These are phyloP conservation scores for Nectriaceae sp. DNA, from an alignment of 2,329 filamentous ascomycete genomes.

Conservation along the genomic window DNA sequence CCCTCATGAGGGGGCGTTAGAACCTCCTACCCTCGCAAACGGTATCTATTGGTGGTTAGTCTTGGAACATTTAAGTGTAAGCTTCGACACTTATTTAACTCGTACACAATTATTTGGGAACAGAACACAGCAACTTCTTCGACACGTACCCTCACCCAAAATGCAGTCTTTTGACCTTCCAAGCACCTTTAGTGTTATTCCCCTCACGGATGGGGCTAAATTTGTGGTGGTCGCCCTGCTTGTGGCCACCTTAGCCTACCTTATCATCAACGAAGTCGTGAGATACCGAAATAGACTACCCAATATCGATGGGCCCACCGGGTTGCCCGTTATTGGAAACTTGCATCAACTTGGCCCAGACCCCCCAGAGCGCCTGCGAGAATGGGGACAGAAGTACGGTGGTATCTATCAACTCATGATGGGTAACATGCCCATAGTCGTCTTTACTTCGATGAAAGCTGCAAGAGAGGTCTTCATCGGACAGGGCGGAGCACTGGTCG, in stretches of 20 bases:
- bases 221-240: conserved; percentile 23
- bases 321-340: conserved; percentile 57
- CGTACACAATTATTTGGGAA: too few species aligned
- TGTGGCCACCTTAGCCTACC: conserved; percentile 42
- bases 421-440: conserved; percentile 57
- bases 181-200: too few species aligned
- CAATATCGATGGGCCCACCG: conserved; percentile 49
- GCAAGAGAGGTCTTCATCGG: conserved; percentile 53
- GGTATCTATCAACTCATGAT: conserved; percentile 58
- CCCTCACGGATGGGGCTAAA: too few species aligned
- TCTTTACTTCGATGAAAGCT: conserved; percentile 55
- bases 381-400: conserved; percentile 52
- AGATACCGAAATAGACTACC: conserved; percentile 46
- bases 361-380: conserved; percentile 57
- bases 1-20: too few species aligned
- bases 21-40: too few species aligned
- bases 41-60: too few species aligned
- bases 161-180: too few species aligned
- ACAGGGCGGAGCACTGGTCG: conserved; percentile 55
- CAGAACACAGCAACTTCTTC: too few species aligned
- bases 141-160: too few species aligned
- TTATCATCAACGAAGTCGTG: conserved; percentile 51
- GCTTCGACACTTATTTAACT: too few species aligned
- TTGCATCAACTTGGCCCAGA: conserved; percentile 55
- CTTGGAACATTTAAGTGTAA: too few species aligned